Evolutionary conservation across 768 basidiomycete genomes (phyloP), one percentile per base, ranked within the genome.

Genomic region (Suillus weaverae): DNA sequence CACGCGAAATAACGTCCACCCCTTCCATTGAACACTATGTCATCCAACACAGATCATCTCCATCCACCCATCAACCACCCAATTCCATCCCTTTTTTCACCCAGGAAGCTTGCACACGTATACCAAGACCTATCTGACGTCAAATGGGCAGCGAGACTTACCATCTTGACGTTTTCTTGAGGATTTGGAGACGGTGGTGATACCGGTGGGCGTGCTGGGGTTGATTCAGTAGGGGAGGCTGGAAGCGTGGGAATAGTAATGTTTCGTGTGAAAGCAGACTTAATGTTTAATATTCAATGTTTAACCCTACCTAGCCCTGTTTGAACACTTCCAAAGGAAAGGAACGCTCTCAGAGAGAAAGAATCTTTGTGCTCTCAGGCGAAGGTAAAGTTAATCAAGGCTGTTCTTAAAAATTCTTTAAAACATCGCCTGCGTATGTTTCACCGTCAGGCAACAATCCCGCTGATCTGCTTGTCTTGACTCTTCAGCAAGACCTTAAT

Each of bases 121-220:
- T 48, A 18, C 20, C 60, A 41, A 62, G 66, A 53, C 63, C 48
- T n/a, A 61, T 68, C 36, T 44, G 66, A 55, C 22, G 64, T 63
- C 63, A 64, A 32, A 66, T 66, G n/a, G 64, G 63, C 63, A 66
- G 63, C 61, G 36, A 63, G 38, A 82, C 83, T 82, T 76, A 84
- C 83, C 83, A 84, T 84, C 50, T 77, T 74, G 77, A 71, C 70
- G 79, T 71, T 70, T 69, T 75, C 74, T 80, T 71, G 74, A 75
- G 70, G 72, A 70, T 72, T 66, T 68, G 66, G 70, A 66, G 70
- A 64, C 62, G 67, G 66, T 62, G 60, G 68, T 63, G 44, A 65
- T 66, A 55, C 66, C 18, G 60, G 56, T 62, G 65, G 35, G 44
- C 51, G 55, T 60, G 32, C 51, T 43, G 54, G 43, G 65, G 46